Percentiles rank a stretch among this genome's conserved stretches.
Conservation (phyloP, 306 rosid genomes). For the Aeschynomene evenia region DNA sequence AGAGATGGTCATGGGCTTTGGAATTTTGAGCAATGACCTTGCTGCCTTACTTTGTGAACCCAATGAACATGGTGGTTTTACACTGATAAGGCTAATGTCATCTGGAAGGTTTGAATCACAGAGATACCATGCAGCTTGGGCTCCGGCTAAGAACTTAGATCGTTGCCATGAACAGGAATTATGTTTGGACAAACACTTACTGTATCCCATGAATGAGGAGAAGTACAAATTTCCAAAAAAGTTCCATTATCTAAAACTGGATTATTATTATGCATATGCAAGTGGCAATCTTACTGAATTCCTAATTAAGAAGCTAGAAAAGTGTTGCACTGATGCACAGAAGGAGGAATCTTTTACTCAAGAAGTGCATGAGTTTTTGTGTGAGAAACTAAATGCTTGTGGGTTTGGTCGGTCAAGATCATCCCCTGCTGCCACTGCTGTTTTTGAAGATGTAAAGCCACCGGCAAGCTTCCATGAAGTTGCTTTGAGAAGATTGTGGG, state of each 20-base stretch:
- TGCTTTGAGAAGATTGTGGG: constrained; percentile 61
- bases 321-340: background rate
- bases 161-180: constrained; percentile 31
- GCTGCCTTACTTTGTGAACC: constrained; percentile 48
- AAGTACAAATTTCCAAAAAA: constrained; percentile 41
- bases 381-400: constrained; percentile 58
- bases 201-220: constrained; percentile 40
- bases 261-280: constrained; percentile 48
- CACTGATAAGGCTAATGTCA: constrained; percentile 58
- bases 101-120: constrained; percentile 72
- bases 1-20: constrained; percentile 67
- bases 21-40: constrained; percentile 45
- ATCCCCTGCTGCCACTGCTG: constrained; percentile 40
- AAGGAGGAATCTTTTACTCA: constrained; percentile 26
- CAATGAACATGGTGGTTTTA: constrained; percentile 63
- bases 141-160: constrained; percentile 27
- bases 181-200: constrained; percentile 38
- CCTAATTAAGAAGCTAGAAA: constrained; percentile 31
- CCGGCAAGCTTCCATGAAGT: constrained; percentile 54
- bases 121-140: constrained; percentile 57
- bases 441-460: constrained; percentile 56
- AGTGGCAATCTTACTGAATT: constrained; percentile 46
- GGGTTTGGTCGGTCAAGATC: constrained; percentile 50
- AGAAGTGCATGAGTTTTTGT: constrained; percentile 54
- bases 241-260: constrained; percentile 46